Percentiles rank a stretch among this genome's conserved stretches.
These are phyloP conservation scores for Spatholobus suberectus DNA, from an alignment of 306 rosid genomes.

Conservation along the genomic window DNA sequence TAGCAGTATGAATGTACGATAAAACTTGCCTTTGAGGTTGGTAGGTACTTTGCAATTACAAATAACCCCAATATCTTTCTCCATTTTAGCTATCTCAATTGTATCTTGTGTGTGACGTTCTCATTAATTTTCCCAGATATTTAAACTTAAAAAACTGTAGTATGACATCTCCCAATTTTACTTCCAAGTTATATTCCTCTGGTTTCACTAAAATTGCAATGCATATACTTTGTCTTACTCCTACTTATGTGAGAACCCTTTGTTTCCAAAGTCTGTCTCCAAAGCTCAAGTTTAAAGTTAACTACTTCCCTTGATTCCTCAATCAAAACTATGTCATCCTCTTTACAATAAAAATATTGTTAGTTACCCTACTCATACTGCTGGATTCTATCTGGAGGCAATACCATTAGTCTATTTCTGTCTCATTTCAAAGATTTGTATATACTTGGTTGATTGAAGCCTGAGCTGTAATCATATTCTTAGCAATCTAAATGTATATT, in stretches of 20 bases:
- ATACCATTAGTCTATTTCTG: not conserved
- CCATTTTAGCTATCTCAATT: not conserved
- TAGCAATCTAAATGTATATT: conserved; percentile 20
- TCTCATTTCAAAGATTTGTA: conserved; percentile 15
- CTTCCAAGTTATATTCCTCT: not conserved
- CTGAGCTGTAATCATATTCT: conserved; percentile 31
- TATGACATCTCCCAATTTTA: not conserved
- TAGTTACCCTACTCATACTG: not conserved
- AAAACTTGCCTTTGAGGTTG: not conserved
- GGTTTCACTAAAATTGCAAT: not conserved
- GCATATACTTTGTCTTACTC: not conserved
- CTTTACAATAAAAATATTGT: not conserved
- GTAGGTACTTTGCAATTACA: not conserved
- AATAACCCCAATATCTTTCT: not conserved
- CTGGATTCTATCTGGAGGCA: conserved; percentile 26
- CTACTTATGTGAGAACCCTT: not conserved
- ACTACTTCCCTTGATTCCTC: not conserved
- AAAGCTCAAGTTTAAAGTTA: not conserved
- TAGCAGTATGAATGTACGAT: not conserved
- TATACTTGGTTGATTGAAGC: conserved; percentile 23
- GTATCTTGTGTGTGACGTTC: not conserved
- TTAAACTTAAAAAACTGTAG: not conserved
- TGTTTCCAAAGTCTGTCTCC: not conserved
- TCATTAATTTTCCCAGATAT: not conserved
- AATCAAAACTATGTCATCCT: not conserved